A percentile compares a stretch with the other conserved stretches of the same genome.
phyloP scores from a whole-genome alignment of 768 basidiomycete genomes.

The Tricholoma saponaceum region DNA sequence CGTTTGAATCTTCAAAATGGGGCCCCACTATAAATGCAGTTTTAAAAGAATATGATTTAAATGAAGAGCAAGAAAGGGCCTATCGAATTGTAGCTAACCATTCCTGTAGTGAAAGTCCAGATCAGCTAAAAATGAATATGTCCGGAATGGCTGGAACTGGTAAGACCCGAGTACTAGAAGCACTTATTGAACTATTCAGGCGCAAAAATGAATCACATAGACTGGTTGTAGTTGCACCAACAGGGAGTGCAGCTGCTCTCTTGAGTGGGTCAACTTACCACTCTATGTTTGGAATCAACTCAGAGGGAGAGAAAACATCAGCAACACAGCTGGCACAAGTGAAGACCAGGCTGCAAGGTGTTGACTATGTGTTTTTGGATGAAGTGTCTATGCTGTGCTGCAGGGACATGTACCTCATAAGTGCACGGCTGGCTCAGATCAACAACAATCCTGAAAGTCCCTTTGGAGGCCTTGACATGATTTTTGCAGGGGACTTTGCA shows the following conservation, averaged over 20 bases:
- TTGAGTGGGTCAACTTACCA: conserved; percentile 25
- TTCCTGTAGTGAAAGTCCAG: neutral
- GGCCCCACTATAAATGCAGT: too few species aligned
- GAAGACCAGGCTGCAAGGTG: conserved; percentile 1
- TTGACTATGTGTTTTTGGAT: conserved; percentile 27
- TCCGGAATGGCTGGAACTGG: neutral
- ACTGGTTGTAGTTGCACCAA: conserved; percentile 16
- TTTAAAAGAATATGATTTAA: neutral
- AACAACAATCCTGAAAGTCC: conserved; percentile 2
- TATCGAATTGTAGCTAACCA: conserved; percentile 22
- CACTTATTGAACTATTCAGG: too few species aligned
- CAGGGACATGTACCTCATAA: too few species aligned
- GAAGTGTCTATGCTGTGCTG: conserved; percentile 19
- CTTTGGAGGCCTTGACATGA: conserved; percentile 30
- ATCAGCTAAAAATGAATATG: conserved; percentile 24
- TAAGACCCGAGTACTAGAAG: too few species aligned
- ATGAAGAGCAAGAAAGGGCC: neutral
- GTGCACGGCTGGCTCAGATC: too few species aligned
- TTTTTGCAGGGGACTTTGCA: neutral
- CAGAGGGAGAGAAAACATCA: too few species aligned
- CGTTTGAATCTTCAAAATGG: neutral
- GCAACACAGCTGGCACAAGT: too few species aligned
- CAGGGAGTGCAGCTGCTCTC: conserved; percentile 21
- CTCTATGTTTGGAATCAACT: conserved; percentile 5
- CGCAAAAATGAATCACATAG: too few species aligned